Evolutionary conservation across 306 rosid species (phyloP).

Genomic region (Lathyrus aphaca): DNA sequence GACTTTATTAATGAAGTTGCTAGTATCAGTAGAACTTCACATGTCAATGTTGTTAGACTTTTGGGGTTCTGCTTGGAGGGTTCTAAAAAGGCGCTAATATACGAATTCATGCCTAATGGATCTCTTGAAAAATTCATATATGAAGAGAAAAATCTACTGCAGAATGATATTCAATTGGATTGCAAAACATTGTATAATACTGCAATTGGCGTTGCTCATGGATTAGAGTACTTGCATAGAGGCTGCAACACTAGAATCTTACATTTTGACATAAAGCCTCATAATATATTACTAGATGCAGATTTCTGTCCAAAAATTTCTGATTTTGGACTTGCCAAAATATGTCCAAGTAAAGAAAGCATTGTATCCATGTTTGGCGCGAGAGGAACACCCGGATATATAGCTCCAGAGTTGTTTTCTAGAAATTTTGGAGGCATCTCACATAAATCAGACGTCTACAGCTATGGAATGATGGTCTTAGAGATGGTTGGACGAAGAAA

Average conservation of each 20-base stretch:
- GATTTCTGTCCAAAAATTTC: constrained; percentile 38
- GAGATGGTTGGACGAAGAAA: constrained; percentile 33
- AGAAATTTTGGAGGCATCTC: constrained; percentile 34
- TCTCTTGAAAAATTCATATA: constrained; percentile 38
- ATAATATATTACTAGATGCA: constrained; percentile 26
- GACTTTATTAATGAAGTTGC: constrained; percentile 56
- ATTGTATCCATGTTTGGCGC: constrained; percentile 25
- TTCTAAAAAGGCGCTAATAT: constrained; percentile 35
- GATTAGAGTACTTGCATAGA: constrained; percentile 33
- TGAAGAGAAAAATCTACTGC: not conserved
- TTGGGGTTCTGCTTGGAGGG: constrained; percentile 28
- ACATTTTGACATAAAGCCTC: constrained; percentile 46
- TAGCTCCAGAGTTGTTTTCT: constrained; percentile 43
- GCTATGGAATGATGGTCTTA: constrained; percentile 43
- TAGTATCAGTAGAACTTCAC: constrained; percentile 40
- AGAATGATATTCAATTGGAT: not conserved
- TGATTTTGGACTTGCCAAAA: constrained; percentile 43
- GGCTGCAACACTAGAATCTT: constrained; percentile 37
- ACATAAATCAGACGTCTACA: constrained; percentile 40
- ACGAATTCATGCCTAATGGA: constrained; percentile 34
- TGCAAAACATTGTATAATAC: constrained; percentile 35
- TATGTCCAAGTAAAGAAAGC: constrained; percentile 35
- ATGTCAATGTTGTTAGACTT: constrained; percentile 38
- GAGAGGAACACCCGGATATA: constrained; percentile 39
- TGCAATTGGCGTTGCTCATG: constrained; percentile 38